Conservation (phyloP, 768 basidiomycete species). For the Boletus reticulatus region DNA sequence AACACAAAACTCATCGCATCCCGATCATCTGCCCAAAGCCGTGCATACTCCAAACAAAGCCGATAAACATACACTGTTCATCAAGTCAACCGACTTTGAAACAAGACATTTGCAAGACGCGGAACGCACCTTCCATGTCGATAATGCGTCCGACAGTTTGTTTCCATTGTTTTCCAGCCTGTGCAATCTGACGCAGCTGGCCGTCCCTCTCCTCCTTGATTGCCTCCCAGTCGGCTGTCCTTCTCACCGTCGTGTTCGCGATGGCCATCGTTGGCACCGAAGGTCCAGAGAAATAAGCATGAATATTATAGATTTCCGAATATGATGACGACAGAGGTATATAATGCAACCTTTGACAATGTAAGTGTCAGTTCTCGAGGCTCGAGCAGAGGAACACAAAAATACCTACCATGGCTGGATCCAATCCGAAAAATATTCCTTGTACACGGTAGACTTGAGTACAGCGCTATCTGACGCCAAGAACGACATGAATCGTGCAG, state of each 20-base stretch:
- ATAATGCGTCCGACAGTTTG: conserved; percentile 73
- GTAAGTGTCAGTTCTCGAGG: neutral
- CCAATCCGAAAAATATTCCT: conserved; percentile 91
- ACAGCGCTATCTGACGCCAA: conserved; percentile 87
- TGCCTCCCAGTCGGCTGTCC: conserved; percentile 28
- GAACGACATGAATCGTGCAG: conserved; percentile 83
- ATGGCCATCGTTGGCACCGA: conserved; percentile 54
- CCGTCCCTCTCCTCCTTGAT: conserved; percentile 60
- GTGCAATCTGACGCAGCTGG: conserved; percentile 76
- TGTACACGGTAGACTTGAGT: conserved; percentile 87
- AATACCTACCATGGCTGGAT: conserved; percentile 77
- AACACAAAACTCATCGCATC: conserved; percentile 54
- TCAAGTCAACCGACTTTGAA: neutral
- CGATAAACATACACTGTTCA: conserved; percentile 81
- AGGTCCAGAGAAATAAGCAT: conserved; percentile 90
- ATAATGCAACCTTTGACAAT: conserved; percentile 77
- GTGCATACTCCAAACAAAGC: conserved; percentile 84
- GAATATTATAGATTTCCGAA: conserved; percentile 90
- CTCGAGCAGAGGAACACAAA: too few species aligned
- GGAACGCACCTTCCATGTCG: conserved; percentile 86
- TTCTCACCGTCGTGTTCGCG: conserved; percentile 48
- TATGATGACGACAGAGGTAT: conserved; percentile 89
- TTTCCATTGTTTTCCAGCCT: conserved; percentile 92
- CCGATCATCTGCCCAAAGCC: conserved; percentile 82
- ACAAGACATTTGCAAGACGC: neutral